phyloP scores from a whole-genome alignment of 305 asterid species.

The Fraxinus angustifolia region DNA sequence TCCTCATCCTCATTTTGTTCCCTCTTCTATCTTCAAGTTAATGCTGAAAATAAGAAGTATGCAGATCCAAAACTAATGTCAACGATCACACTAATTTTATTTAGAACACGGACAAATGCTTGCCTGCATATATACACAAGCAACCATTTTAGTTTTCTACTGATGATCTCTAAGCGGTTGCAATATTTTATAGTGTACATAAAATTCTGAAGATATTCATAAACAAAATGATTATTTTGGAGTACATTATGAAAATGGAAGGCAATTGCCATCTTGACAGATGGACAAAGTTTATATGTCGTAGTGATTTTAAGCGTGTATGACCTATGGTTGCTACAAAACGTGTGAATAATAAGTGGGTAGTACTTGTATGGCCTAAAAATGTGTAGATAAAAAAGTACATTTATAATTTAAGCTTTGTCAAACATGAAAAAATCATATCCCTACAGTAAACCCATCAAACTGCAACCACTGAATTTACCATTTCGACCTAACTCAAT shows the following conservation, averaged over 20 bases:
- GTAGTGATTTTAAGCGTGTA: not conserved
- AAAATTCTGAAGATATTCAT: not conserved
- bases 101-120: constrained; percentile 14
- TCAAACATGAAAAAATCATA: not conserved
- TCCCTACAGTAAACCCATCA: not conserved
- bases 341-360: not conserved
- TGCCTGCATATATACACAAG: constrained; percentile 15
- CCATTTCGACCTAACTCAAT: not conserved
- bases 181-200: not conserved
- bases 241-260: not conserved
- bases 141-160: constrained; percentile 6
- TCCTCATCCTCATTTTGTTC: constrained; percentile 23
- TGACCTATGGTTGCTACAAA: not conserved
- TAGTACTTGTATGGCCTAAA: not conserved
- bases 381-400: not conserved
- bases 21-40: constrained; percentile 37
- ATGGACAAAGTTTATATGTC: not conserved
- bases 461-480: not conserved
- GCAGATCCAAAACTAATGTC: constrained; percentile 43
- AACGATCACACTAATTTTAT: constrained; percentile 23
- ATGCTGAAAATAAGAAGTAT: constrained; percentile 43
- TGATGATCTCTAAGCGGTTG: not conserved
- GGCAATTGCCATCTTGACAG: not conserved
- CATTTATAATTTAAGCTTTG: not conserved
- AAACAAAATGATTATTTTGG: not conserved